Percentiles rank a stretch among this genome's conserved stretches.
These are phyloP conservation scores for Fusarium nematophilum DNA, from an alignment of 2,329 filamentous ascomycete species.

Conservation along the genomic window DNA sequence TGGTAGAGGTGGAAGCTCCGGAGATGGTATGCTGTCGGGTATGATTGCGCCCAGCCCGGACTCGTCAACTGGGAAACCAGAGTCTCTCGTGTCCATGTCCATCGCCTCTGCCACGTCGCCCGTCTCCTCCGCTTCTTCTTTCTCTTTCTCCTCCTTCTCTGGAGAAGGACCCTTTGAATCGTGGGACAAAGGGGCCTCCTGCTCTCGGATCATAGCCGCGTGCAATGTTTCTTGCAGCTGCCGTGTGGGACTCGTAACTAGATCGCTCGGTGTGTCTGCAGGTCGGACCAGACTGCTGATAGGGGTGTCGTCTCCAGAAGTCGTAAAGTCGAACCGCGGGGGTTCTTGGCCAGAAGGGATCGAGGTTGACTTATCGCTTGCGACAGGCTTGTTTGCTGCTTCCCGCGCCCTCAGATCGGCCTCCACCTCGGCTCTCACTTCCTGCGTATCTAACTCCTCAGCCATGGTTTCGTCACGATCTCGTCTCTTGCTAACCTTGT, in stretches of 20 bases:
- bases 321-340: conserved; percentile 35
- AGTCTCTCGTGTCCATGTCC: conserved; percentile 20
- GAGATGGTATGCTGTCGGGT: conserved; percentile 37
- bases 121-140: not conserved
- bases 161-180: not conserved
- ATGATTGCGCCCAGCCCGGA: conserved; percentile 32
- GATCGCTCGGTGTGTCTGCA: conserved; percentile 30
- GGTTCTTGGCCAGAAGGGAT: conserved; percentile 46
- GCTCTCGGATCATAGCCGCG: conserved; percentile 10
- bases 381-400: conserved; percentile 21
- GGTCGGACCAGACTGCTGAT: conserved; percentile 40
- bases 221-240: conserved; percentile 35
- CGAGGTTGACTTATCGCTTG: conserved; percentile 37
- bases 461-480: conserved; percentile 35
- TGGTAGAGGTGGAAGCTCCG: conserved; percentile 20
- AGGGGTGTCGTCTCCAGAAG: conserved; percentile 33
- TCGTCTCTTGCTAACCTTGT: conserved; percentile 43
- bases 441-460: conserved; percentile 45
- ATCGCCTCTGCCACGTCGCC: conserved; percentile 4
- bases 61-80: conserved; percentile 7
- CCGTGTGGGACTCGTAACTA: conserved; percentile 29
- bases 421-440: conserved; percentile 44
- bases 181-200: conserved; percentile 2
- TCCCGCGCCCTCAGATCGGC: conserved; percentile 35
- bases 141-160: not conserved